Evolutionary conservation across 2,329 filamentous ascomycete genomes (phyloP).

Genomic region (Sclerotinia minor): DNA sequence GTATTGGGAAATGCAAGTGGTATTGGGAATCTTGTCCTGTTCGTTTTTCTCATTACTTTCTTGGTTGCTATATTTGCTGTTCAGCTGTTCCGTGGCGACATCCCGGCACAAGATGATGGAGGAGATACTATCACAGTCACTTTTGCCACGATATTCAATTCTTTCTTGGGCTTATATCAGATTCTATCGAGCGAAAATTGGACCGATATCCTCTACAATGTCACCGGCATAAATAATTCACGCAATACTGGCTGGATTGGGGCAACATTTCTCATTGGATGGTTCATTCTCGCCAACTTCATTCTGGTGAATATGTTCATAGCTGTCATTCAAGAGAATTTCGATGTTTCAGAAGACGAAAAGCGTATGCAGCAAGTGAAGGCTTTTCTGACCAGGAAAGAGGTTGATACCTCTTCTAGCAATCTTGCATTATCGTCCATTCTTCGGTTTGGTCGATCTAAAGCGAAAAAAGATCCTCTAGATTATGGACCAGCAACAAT

Average conservation of each 20-base stretch:
- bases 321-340: slow-evolving; percentile 99
- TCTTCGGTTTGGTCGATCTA: slow-evolving; percentile 61
- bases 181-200: slow-evolving; percentile 95
- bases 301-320: slow-evolving; percentile 99
- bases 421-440: slow-evolving; percentile 77
- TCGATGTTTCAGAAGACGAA: slow-evolving; percentile 97
- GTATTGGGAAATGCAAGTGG: slow-evolving; percentile 90
- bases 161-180: slow-evolving; percentile 97
- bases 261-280: slow-evolving; percentile 85
- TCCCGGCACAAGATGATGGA: slow-evolving; percentile 62
- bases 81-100: slow-evolving; percentile 87
- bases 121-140: slow-evolving; percentile 68
- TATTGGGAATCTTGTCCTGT: slow-evolving; percentile 91
- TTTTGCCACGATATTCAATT: slow-evolving; percentile 91
- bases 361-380: slow-evolving; percentile 96
- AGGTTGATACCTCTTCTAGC: slow-evolving; percentile 68
- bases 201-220: slow-evolving; percentile 82
- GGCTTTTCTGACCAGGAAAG: slow-evolving; percentile 88
- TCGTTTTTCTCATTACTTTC: slow-evolving; percentile 94
- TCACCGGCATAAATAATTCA: slow-evolving; percentile 66
- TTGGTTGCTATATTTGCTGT: slow-evolving; percentile 89
- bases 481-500: slow-evolving; percentile 90
- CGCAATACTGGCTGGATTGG: slow-evolving; percentile 87
- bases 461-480: slow-evolving; percentile 72
- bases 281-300: slow-evolving; percentile 94